Evolutionary conservation across 2,329 filamentous ascomycete species (phyloP), one percentile per base, ranked within the genome.

Genomic region (Venturia aucupariae): DNA sequence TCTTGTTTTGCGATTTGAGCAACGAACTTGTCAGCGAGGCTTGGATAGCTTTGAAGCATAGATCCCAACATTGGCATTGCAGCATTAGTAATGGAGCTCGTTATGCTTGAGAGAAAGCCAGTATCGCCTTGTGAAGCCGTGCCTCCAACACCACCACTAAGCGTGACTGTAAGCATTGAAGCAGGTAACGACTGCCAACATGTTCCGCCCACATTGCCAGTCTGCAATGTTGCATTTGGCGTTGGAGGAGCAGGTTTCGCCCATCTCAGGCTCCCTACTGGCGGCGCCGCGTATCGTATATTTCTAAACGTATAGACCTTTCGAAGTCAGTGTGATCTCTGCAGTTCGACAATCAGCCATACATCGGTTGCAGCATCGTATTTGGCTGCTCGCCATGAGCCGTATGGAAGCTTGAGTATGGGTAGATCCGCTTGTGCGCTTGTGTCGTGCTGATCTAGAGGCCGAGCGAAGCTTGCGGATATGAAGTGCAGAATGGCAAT

Each of bases 241-340:
- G 32, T 10, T 3, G 67, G 67, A 6, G 61, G 51, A 44, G 63
- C 59, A 15, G 67, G 67, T 60, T 66, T 67, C 8, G 61, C 62
- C 60, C 62, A 68, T 17, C 67, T 63, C 19, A 75, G 67, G 42
- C 72, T 66, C 1, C 74, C 74, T 2, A 70, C 72, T 3, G 75
- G 72, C 6, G 73, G 69, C 2, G 72, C 70, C 3, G 72, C 74
- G 62, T 72, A 76, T 13, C 75, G 69, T 54, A 68, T 66, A 44
- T 68, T 68, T 32, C 67, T 67, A 65, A 68, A 68, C 11, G 46
- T 24, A 27, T 51, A 51, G 7, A 51, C 46, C 46, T 51, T 22
- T 4, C 7, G 2, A 11, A 27, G 24, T 51, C 11, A 51, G 46
- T 51, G 13, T 13, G 10, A 27, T 27, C 15, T 15, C 24, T 51